Percentiles rank a stretch among this genome's conserved stretches.
These are phyloP conservation scores for Ilex paraguariensis DNA, from an alignment of 305 asterid species.

Conservation along the genomic window DNA sequence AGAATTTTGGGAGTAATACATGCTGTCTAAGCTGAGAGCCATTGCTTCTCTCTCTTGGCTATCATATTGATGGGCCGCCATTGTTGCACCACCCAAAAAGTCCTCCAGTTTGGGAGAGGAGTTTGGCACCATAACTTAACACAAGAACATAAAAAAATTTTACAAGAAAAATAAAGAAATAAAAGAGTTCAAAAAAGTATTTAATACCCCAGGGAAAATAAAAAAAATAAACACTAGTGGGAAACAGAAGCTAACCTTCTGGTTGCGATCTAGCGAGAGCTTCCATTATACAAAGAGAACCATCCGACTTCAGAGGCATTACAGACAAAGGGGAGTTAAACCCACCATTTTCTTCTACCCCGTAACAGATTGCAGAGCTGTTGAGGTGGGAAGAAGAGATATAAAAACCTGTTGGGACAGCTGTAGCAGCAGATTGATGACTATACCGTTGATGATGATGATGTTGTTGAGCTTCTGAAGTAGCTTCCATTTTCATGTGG, in stretches of 20 bases:
- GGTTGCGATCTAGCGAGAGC: constrained; percentile 49
- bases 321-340: constrained; percentile 40
- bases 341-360: constrained; percentile 25
- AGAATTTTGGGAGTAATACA: constrained; percentile 38
- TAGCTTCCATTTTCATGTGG: constrained; percentile 57
- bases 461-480: constrained; percentile 17
- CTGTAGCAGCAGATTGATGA: constrained; percentile 18
- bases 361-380: constrained; percentile 21
- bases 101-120: constrained; percentile 78
- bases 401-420: constrained; percentile 28
- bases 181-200: constrained; percentile 27
- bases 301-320: constrained; percentile 74
- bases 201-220: too few relatives aligned
- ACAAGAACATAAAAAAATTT: background rate
- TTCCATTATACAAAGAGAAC: constrained; percentile 70
- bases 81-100: constrained; percentile 62
- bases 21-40: constrained; percentile 47
- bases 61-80: constrained; percentile 35
- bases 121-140: constrained; percentile 33
- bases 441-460: constrained; percentile 18
- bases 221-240: background rate
- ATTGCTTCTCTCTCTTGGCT: constrained; percentile 40
- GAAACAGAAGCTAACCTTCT: constrained; percentile 11
- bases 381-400: constrained; percentile 25
- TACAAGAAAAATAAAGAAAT: background rate